phyloP scores from a whole-genome alignment of 805 yeast genomes.

The Wickerhamiella musiphila region DNA sequence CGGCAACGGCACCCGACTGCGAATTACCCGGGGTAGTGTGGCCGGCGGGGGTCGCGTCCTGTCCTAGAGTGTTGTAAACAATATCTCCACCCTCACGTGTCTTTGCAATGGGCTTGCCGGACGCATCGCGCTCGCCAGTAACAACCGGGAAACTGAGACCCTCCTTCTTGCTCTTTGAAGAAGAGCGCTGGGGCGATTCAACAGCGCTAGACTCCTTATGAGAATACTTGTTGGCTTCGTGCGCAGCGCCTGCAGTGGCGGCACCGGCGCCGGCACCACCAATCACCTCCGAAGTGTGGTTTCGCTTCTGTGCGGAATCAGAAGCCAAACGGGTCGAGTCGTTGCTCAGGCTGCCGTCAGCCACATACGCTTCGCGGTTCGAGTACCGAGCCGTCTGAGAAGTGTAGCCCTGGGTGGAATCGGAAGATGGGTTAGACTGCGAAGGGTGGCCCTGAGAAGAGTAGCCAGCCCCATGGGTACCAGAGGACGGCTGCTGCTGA shows the following conservation, averaged over 20 bases:
- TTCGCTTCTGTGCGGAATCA: no score
- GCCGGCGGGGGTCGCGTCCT: neutral
- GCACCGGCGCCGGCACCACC: constrained; percentile 2
- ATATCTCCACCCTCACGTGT: neutral
- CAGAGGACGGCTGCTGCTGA: no score
- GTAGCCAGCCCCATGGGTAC: no score
- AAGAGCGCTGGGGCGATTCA: neutral
- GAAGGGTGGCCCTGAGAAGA: neutral
- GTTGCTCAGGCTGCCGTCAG: neutral
- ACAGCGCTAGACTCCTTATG: no score
- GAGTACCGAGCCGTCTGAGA: neutral
- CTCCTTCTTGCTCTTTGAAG: neutral
- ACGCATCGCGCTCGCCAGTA: constrained; percentile 1
- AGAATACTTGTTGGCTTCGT: neutral
- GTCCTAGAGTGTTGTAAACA: neutral
- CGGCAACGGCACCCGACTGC: neutral
- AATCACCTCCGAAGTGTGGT: neutral
- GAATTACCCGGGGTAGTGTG: no score
- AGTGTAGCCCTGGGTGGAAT: constrained; percentile 3
- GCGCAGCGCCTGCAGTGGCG: constrained; percentile 1
- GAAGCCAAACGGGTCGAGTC: no score
- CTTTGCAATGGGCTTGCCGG: neutral
- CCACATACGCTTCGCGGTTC: neutral
- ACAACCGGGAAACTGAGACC: neutral
- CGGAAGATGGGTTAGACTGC: neutral